phyloP scores from a whole-genome alignment of 202 grass and related monocot genomes.

The Alloteropsis angusta region DNA sequence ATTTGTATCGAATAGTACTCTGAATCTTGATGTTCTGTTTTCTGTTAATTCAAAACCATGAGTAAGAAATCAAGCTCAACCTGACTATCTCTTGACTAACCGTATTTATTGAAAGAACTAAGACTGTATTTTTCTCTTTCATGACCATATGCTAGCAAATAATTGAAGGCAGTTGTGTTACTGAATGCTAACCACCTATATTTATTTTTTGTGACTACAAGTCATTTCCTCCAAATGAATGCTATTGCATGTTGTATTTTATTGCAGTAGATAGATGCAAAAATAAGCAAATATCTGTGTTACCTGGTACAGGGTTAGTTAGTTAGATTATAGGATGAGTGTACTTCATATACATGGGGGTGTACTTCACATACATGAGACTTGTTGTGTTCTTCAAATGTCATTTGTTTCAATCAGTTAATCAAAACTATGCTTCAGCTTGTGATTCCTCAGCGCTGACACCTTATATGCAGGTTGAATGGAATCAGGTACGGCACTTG shows the following conservation, averaged over 20 bases:
- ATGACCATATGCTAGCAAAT: neutral
- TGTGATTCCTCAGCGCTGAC: neutral
- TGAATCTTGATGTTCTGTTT: neutral
- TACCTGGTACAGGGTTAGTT: neutral
- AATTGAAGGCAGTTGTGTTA: neutral
- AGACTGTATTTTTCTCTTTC: neutral
- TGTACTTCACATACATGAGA: neutral
- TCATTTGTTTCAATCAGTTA: neutral
- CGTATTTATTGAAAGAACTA: neutral
- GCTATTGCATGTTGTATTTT: neutral
- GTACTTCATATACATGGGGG: neutral
- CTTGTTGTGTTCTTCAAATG: constrained; percentile 8
- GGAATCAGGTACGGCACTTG: constrained; percentile 45
- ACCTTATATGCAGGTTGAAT: constrained; percentile 44
- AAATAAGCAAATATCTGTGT: neutral
- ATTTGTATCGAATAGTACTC: neutral
- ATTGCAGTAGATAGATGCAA: neutral
- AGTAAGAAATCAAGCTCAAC: neutral
- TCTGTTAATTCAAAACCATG: neutral
- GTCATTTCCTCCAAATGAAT: neutral
- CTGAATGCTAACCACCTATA: neutral
- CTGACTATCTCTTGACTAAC: neutral
- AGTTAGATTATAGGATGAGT: neutral
- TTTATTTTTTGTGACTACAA: neutral
- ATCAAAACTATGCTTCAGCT: neutral